Conservation (phyloP, 2,329 filamentous ascomycete species). For the Alternaria sp. region DNA sequence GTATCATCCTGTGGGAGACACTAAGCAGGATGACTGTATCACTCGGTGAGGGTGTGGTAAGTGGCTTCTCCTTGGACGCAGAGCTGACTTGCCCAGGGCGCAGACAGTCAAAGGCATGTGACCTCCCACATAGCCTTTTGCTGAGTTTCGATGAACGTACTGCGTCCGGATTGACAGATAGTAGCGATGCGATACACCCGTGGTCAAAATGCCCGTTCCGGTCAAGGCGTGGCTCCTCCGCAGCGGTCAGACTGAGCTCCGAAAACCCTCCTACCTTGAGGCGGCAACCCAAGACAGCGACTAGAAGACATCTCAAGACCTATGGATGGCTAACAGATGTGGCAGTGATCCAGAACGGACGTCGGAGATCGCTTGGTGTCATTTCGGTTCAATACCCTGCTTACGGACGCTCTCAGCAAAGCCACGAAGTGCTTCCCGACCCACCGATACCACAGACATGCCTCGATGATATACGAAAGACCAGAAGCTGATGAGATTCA, state of each 20-base stretch:
- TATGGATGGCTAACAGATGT: background rate
- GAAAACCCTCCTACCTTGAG: background rate
- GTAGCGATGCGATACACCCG: background rate
- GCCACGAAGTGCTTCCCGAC: background rate
- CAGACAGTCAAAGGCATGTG: background rate
- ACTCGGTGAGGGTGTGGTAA: background rate
- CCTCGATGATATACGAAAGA: background rate
- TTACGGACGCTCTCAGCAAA: background rate
- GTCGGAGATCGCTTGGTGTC: background rate
- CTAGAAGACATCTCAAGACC: fast-evolving
- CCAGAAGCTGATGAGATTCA: background rate
- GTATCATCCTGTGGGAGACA: background rate
- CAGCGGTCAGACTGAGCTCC: background rate
- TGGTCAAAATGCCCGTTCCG: no score
- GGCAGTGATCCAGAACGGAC: background rate
- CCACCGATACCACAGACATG: background rate
- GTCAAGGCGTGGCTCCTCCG: background rate
- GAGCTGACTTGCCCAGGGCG: background rate
- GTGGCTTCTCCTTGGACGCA: background rate
- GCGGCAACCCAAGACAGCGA: background rate
- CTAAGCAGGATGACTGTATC: background rate
- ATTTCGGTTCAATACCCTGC: background rate
- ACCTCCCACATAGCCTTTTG: background rate
- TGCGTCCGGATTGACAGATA: no score
- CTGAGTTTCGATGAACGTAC: background rate